Evolutionary conservation across 352 stramenopile species (phyloP).

Genomic region (Globisporangium cederbergense): DNA sequence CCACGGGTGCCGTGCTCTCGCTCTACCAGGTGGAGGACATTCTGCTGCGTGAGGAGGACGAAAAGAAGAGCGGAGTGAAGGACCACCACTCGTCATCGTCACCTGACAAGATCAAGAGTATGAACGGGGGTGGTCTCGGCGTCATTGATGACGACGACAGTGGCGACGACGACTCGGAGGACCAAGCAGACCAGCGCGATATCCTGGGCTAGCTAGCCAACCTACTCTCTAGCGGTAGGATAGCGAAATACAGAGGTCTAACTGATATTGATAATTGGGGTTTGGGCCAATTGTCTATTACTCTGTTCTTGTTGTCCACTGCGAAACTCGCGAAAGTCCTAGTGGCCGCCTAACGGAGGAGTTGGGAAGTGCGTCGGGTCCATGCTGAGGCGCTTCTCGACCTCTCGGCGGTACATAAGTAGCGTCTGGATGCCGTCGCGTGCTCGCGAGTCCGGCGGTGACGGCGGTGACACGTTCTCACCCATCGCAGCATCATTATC

Average conservation of each 20-base stretch:
- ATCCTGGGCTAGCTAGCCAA: slow-evolving; percentile 29
- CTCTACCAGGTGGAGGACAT: slow-evolving; percentile 44
- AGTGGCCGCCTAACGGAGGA: not conserved
- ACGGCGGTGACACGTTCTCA: not conserved
- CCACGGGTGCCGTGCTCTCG: slow-evolving; percentile 35
- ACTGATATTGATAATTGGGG: too few species aligned
- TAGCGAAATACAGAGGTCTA: too few species aligned
- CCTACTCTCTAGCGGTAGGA: not conserved
- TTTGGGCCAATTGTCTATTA: too few species aligned
- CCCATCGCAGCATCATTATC: not conserved
- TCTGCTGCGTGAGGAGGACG: slow-evolving; percentile 42
- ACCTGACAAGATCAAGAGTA: slow-evolving; percentile 6
- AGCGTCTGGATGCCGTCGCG: slow-evolving; percentile 56
- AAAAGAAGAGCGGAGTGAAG: slow-evolving; percentile 21
- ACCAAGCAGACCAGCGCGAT: slow-evolving; percentile 26
- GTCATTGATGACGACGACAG: slow-evolving; percentile 15
- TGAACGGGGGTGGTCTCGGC: not conserved
- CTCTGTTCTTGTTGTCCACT: too few species aligned
- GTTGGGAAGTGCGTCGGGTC: slow-evolving; percentile 24
- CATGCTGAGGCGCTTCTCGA: slow-evolving; percentile 46
- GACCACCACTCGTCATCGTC: slow-evolving; percentile 5
- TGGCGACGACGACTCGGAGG: slow-evolving; percentile 24
- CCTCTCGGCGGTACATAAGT: slow-evolving; percentile 60
- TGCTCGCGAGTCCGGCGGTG: slow-evolving; percentile 25
- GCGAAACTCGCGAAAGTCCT: too few species aligned